Base-by-base conservation (phyloP, 352 stramenopile species). In the Phytopythium litorale region DNA sequence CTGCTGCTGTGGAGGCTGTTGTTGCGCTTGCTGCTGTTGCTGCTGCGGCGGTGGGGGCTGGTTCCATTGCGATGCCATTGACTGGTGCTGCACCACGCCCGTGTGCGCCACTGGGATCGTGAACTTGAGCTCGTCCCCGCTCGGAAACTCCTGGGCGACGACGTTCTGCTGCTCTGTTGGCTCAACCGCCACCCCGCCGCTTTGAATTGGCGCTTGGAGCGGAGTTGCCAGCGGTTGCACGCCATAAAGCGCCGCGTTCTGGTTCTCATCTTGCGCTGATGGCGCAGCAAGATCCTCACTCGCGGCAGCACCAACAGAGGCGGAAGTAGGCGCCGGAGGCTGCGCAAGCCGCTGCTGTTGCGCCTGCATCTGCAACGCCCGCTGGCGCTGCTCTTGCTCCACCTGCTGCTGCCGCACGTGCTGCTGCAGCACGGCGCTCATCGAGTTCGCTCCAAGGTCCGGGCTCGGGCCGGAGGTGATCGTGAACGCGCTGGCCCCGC, bases 341-440 rank as follows among this genome's bases (percentile, higher is more conserved):
- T 38, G 28, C 11, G 25, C 11, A 3, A 32, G 60, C 40, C 50
- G 60, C 60, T 65, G 43, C 30, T 65, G 42, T 7, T 64, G 50
- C 19, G 68, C 60, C 33, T 67, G 67, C 4, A 57, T n/a, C 25
- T 73, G 61, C 13, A 46, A 11, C 35, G 43, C 45, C 12, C 33
- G 43, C 48, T 77, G 63, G 25, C 55, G 56, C 21, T 70, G 63
- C 32, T 77, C 58, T 25, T 74, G 59, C 42, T 65, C 49, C 12
- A 56, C 30, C 13, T 65, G 62, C 33, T 65, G 71, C 56, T 79
- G 70, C 28, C 59, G 62, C 40, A 57, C 38, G 11, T 65, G 71
- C 45, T 79, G 70, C 38, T 66, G 62, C 46, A 60, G 46, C 9
- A 50, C 43, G 21, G 53, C 49, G n/a, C 28, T 15, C 48, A 32